These are phyloP conservation scores for Nakazawaea holstii DNA, from an alignment of 805 yeast genomes.

Conservation along the genomic window DNA sequence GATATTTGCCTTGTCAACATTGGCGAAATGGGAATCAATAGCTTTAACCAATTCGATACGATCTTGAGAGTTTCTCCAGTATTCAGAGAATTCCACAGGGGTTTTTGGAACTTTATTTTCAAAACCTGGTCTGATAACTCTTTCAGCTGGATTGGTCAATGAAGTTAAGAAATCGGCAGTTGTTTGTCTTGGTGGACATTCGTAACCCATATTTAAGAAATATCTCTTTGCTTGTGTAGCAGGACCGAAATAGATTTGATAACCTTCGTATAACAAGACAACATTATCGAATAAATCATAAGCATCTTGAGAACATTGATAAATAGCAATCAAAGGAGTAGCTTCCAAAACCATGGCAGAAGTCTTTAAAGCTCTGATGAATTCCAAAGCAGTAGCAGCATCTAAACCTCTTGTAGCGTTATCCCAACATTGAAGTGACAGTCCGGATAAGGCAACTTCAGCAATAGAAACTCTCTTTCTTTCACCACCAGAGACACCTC, in stretches of 20 bases:
- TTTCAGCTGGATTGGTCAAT: slow-evolving; percentile 39
- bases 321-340: slow-evolving; percentile 48
- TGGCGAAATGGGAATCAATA: slow-evolving; percentile 30
- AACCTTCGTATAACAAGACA: slow-evolving; percentile 35
- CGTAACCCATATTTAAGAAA: slow-evolving; percentile 38
- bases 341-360: slow-evolving; percentile 43
- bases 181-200: slow-evolving; percentile 41
- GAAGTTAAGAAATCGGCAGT: slow-evolving; percentile 42
- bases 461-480: slow-evolving; percentile 64
- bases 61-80: too few relatives aligned
- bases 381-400: slow-evolving; percentile 65
- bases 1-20: slow-evolving; percentile 13
- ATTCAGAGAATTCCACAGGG: slow-evolving; percentile 45
- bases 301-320: slow-evolving; percentile 39
- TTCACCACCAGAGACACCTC: slow-evolving; percentile 69
- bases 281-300: slow-evolving; percentile 39
- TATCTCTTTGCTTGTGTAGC: slow-evolving; percentile 30
- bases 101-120: slow-evolving; percentile 48
- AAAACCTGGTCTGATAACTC: slow-evolving; percentile 35
- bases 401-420: slow-evolving; percentile 70
- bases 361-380: slow-evolving; percentile 51
- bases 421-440: slow-evolving; percentile 56
- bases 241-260: slow-evolving; percentile 36
- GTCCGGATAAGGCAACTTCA: slow-evolving; percentile 43
- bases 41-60: too few relatives aligned